Base-by-base conservation (phyloP, 2,329 filamentous ascomycete genomes). In the Colletotrichum aenigma region DNA sequence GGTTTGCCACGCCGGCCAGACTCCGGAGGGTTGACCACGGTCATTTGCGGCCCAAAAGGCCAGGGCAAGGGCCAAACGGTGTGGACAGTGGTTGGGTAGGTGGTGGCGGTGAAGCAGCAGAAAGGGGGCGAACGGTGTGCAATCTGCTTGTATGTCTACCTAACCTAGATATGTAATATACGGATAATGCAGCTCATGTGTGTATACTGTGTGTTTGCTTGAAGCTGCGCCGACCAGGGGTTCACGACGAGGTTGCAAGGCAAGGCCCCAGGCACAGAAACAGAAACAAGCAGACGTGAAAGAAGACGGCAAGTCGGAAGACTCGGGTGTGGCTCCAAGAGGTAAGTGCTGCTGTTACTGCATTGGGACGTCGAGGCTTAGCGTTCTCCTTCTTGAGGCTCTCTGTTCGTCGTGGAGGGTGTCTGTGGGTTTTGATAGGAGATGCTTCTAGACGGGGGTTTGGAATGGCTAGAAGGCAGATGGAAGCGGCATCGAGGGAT, bases 381-480 rank as follows among this genome's bases (percentile, higher is more conserved):
- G 64, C 64, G 64, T 30, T 32, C 32, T 52, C 24, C 73, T 65
- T 26, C 56, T 73, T 68, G 70, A 72, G 64, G 73, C 73, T 75
- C 58, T 58, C 73, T 38, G 18, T 64, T 72, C 61, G 56, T 21
- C 32, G 64, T 34, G 30, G 69, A 70, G 67, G 62, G 58, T 73
- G 55, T 32, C 34, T 18, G 16, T 18, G 6, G 30, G 62, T 30
- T 58, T 24, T 65, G 60, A 70, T 70, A 62, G 67, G 67, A 62
- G 38, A 56, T 7, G 26, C 13, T n/a, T 13, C 15, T 38, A 32
- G 30, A 56, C 21, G 26, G 64, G 28, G 36, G 62, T 34, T 32
- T 68, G 70, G 55, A 65, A 64, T 64, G 66, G 18, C 38, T 70
- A 21, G 58, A 61, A 66, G 61, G 28, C 61, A 28, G 68, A 73